phyloP scores from a whole-genome alignment of 2,329 filamentous ascomycete genomes.

The Epichloe gansuensis region DNA sequence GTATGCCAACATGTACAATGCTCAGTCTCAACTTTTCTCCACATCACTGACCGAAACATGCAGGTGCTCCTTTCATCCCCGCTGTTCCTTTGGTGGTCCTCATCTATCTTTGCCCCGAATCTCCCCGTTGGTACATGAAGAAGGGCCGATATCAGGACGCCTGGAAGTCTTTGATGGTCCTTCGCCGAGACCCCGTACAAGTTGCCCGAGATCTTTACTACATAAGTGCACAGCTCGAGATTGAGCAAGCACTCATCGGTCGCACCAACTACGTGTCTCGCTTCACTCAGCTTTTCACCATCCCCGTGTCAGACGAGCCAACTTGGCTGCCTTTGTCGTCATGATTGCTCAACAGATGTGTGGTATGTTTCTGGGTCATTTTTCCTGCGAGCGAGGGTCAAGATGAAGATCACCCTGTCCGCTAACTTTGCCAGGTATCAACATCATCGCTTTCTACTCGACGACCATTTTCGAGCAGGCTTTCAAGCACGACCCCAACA shows the following conservation, averaged over 20 bases:
- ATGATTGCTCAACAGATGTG: slow-evolving; percentile 71
- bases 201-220: slow-evolving; percentile 50
- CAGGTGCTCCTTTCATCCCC: slow-evolving; percentile 44
- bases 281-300: slow-evolving; percentile 50
- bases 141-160: slow-evolving; percentile 49
- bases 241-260: slow-evolving; percentile 26
- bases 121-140: slow-evolving; percentile 53
- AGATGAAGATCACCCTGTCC: too few species aligned
- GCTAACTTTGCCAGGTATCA: slow-evolving; percentile 28
- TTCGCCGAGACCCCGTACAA: slow-evolving; percentile 42
- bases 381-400: background rate
- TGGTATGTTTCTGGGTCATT: slow-evolving; percentile 16
- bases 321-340: slow-evolving; percentile 62
- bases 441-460: slow-evolving; percentile 65
- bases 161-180: slow-evolving; percentile 38
- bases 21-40: too few species aligned
- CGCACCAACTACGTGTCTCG: slow-evolving; percentile 32
- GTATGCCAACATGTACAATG: slow-evolving; percentile 11
- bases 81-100: slow-evolving; percentile 39
- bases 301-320: slow-evolving; percentile 58
- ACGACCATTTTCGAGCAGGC: slow-evolving; percentile 49
- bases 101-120: slow-evolving; percentile 53
- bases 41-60: background rate
- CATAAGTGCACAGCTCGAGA: slow-evolving; percentile 30
- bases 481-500: slow-evolving; percentile 30